Evolutionary conservation across 345 rosid genomes (phyloP), one percentile per base, ranked within the genome.

Genomic region (Angophora floribunda): DNA sequence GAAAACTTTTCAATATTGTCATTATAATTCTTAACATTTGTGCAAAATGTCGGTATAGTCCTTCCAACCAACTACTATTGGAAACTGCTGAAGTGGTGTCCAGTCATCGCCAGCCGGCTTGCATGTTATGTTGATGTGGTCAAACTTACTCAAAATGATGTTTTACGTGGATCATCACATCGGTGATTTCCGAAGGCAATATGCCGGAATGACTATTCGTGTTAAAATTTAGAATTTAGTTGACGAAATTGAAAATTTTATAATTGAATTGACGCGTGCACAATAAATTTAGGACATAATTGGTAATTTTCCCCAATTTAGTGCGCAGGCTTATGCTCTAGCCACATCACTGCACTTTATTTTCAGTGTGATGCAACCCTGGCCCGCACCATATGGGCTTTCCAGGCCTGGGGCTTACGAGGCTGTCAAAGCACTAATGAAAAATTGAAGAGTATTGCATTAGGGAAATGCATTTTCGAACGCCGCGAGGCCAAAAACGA

Each of bases 1-100:
- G 13, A 3, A 63, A 63, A 63, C 2, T n/a, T 63, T n/a, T 63
- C 1, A 12, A 4, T 63, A 28, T 63, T 63, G 16, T 0, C 0
- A 6, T 28, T 28, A 4, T 63, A 63, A 61, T 63, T 63, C 4
- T 63, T 6, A 15, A 63, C 14, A 63, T 63, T 63, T 63, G 70
- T 0, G 9, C 70, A 6, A 63, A 63, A 63, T 1, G 36, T 63
- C 9, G 13, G 0, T 63, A 2, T 63, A 63, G 36, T n/a, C 9
- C 36, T n/a, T 63, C 0, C 14, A 28, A 4, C 13, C 65, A 59
- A 53, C 11, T 53, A 7, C 1, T 53, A 2, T 53, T 2, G 0
- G 12, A 4, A 55, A 55, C 22, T 55, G 61, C 0, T 55, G 53
- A 51, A 1, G 17, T 51, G 53, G 16, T 1, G 17, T 51, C 53